Base-by-base conservation (phyloP, 768 basidiomycete species). In the Lentinus tigrinus region DNA sequence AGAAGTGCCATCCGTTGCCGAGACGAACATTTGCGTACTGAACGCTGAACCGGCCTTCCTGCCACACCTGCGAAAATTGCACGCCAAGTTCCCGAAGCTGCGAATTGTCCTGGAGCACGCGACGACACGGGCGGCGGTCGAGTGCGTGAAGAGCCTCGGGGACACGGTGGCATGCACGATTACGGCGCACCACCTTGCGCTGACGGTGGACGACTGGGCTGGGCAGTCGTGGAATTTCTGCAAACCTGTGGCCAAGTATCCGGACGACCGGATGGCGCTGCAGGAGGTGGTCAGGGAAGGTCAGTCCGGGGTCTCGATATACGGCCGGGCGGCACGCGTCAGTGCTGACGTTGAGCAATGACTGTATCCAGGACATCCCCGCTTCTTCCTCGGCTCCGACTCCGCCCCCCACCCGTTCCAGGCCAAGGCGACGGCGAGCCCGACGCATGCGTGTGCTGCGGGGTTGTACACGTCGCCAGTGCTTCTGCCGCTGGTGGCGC, bases 31-130 rank as follows among this genome's bases (percentile, higher is more conserved):
- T 28, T 95, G 94, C 68, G 82, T 98, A 38, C 80, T 99, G 60
- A 98, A 99, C 68, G 95, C 97, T 10, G 97, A 99, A 68, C 80
- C 85, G 44, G 80, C 77, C 17, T 99, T 99, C 75, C 80, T 98
- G 17, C 89, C 91, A 0, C 95, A 98, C 72, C 81, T 99, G 21
- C 78, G 80, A 65, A 84, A 86, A 63, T 81, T 98, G 39, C 93
- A 98, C 67, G 73, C 75, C 50, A 80, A 82, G 19, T 99, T 98
- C 73, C 97, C 97, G 27, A 80, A 77, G 50, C 84, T 99, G 48
- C 89, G 93, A 47, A 98, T 99, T 63, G 96, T 99, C 2, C 85
- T 98, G 31, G 96, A 98, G 73, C 96, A 98, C 67, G 96, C 95
- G 24, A 98, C 96, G 0, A 95, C 95, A 2, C 83, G 90, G 40